Evolutionary conservation across 1,139 yeast genomes (phyloP), one percentile per base, ranked within the genome.

Genomic region (Geotrichum citri-aurantii): DNA sequence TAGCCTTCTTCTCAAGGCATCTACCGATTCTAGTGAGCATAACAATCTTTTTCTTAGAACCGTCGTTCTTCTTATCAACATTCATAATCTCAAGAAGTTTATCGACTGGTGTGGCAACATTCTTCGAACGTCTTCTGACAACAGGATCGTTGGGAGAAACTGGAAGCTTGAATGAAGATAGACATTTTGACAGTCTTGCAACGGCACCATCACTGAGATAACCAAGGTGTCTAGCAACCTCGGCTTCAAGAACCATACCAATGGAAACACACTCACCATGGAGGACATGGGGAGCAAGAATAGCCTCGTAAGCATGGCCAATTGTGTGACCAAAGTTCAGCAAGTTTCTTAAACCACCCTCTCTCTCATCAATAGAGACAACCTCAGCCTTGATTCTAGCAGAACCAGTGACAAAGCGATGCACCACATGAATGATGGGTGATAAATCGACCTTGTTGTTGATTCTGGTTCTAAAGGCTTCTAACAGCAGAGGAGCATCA

Each of bases 191-290:
- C 60, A 93, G 78, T 69, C 99, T 82, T 1, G 98, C 93, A 40
- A 93, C 99, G 1, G 96, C 97, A 5, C 91, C 95, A 2, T 98
- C 95, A 1, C 95, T 83, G 65, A 93, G 77, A 56, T 90, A 81
- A 23, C 98, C 98, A 69, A 89, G 78, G 72, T 88, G 90, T 70
- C 99, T 83, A 26, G 97, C 81, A 64, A 93, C 79, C 74, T 93
- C 99, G 1, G 98, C 99, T 73, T 93, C 99, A 67, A 85, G 81
- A 49, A 95, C 85, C 84, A 92, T 88, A 64, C 99, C 99, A 63
- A 93, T 81, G 10, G 98, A 81, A 21, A 93, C 99, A 79, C 99
- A 93, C 74, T 93, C 99, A 62, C 99, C 99, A 68, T 93, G 99
- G 53, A 93, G 80, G 21, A 96, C 95, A 72, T 92, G 91, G 8